Evolutionary conservation across 306 rosid species (phyloP).

Genomic region (Arachis hypogaea): DNA sequence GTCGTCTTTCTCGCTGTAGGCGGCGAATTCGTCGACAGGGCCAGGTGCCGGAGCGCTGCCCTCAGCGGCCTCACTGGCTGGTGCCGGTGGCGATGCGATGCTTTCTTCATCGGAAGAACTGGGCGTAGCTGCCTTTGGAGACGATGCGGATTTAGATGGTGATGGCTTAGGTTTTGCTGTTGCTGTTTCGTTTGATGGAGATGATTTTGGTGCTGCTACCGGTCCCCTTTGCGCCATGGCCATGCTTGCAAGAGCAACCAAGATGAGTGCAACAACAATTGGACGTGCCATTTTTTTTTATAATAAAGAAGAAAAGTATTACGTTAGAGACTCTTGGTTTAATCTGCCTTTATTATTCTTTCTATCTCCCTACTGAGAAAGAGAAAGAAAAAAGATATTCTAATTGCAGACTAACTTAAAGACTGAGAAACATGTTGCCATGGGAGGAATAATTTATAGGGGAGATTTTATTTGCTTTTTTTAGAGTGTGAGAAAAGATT

Average conservation of each 20-base stretch:
- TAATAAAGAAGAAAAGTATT: too few species aligned
- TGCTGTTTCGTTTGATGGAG: slow-evolving; percentile 11
- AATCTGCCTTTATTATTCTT: slow-evolving; percentile 52
- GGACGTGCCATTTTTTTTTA: slow-evolving; percentile 47
- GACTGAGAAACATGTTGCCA: slow-evolving; percentile 26
- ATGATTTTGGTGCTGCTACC: slow-evolving; percentile 42
- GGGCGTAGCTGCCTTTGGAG: slow-evolving; percentile 29
- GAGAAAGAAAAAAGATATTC: too few species aligned
- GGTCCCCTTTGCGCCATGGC: slow-evolving; percentile 44
- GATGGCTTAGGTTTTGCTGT: not conserved
- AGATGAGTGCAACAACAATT: slow-evolving; percentile 49
- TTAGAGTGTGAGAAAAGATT: slow-evolving; percentile 15
- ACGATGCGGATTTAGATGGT: not conserved
- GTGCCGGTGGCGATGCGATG: slow-evolving; percentile 64
- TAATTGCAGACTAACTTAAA: slow-evolving; percentile 41
- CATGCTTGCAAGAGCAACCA: slow-evolving; percentile 17
- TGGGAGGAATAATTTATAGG: slow-evolving; percentile 36
- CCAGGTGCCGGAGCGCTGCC: slow-evolving; percentile 26
- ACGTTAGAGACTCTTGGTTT: slow-evolving; percentile 25
- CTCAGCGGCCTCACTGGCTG: slow-evolving; percentile 32
- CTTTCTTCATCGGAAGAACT: slow-evolving; percentile 19
- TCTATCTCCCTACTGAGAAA: slow-evolving; percentile 46
- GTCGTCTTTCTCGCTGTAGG: not conserved
- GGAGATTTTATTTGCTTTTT: not conserved
- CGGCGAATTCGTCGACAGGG: not conserved